These are phyloP conservation scores for Rhododendron williamsianum DNA, from an alignment of 148 eudicot species.

Conservation along the genomic window DNA sequence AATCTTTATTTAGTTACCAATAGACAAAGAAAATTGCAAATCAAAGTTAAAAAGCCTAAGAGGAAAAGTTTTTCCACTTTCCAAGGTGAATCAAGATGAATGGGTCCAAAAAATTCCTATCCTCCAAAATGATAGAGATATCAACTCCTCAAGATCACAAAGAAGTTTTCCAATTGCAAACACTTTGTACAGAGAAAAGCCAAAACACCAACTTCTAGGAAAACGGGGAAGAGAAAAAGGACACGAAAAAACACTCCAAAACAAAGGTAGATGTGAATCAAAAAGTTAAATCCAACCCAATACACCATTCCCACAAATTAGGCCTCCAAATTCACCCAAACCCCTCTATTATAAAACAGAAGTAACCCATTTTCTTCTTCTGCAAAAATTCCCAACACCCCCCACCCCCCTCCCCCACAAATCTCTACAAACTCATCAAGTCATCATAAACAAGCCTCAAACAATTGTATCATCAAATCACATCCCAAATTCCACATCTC, in stretches of 20 bases:
- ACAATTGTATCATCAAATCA: slow-evolving; percentile 18
- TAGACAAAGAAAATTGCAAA: neutral
- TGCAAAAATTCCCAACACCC: neutral
- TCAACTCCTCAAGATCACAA: neutral
- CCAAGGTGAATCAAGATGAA: neutral
- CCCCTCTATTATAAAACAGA: neutral
- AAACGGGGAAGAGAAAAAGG: neutral
- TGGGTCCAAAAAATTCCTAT: neutral
- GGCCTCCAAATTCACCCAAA: slow-evolving; percentile 8
- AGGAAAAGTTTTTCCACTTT: neutral
- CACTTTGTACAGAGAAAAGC: slow-evolving; percentile 21
- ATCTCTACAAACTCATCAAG: slow-evolving; percentile 11
- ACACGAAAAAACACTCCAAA: neutral
- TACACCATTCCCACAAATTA: neutral
- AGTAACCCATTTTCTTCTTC: neutral
- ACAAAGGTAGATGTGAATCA: slow-evolving; percentile 5
- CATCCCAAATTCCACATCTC: slow-evolving; percentile 42
- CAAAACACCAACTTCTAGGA: slow-evolving; percentile 8
- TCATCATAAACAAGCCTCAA: neutral
- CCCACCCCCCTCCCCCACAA: neutral
- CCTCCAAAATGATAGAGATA: neutral
- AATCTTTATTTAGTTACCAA: neutral
- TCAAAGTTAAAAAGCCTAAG: neutral
- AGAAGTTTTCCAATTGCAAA: slow-evolving; percentile 7
- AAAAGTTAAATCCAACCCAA: slow-evolving; percentile 2